Evolutionary conservation across 2,329 filamentous ascomycete genomes (phyloP), one percentile per base, ranked within the genome.

Genomic region (Hypomyces rosellus): DNA sequence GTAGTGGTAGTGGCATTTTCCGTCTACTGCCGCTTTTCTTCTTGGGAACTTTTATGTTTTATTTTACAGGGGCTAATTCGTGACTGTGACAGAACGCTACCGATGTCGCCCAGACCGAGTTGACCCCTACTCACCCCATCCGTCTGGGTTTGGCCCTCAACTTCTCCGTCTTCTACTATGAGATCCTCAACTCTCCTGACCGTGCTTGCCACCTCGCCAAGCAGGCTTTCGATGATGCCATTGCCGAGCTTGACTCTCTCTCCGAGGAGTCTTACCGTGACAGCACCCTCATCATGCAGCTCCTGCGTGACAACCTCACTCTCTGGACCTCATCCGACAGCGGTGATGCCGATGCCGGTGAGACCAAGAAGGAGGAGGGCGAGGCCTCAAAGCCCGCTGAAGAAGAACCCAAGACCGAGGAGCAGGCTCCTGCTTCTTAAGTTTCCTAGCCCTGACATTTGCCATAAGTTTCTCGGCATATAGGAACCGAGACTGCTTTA

Each of bases 91-190:
- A 93, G 90, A 95, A 88, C 74, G 92, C 92, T 64, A 97, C 92
- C 77, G 92, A 96, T 67, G 92, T 97, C 67, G 93, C 93, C 63
- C 92, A 96, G 81, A 96, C 89, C 60, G 92, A 97, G 75, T 86
- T 97, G 63, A 92, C 92, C 57, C 92, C 92, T 57, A 97, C 93
- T 55, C 92, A 97, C 81, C 92, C 92, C 65, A 97, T 97, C 78
- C 91, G 92, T 67, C 89, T 97, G 60, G 92, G 92, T 73, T 86
- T 97, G 66, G 92, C 92, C 62, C 85, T 97, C 63, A 97, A 96
- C 86, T 96, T 97, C 84, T 96, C 91, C 58, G 92, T 96, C 66
- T 96, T 96, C 81, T 96, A 96, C 84, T 96, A 96, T 75, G 93
- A 96, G 82, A 96, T 96, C 71, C 80, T 96, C 69, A 97, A 96